Evolutionary conservation across 1,284 basidiomycete genomes (phyloP), one percentile per base, ranked within the genome.

Genomic region (Acaromyces ingoldii): DNA sequence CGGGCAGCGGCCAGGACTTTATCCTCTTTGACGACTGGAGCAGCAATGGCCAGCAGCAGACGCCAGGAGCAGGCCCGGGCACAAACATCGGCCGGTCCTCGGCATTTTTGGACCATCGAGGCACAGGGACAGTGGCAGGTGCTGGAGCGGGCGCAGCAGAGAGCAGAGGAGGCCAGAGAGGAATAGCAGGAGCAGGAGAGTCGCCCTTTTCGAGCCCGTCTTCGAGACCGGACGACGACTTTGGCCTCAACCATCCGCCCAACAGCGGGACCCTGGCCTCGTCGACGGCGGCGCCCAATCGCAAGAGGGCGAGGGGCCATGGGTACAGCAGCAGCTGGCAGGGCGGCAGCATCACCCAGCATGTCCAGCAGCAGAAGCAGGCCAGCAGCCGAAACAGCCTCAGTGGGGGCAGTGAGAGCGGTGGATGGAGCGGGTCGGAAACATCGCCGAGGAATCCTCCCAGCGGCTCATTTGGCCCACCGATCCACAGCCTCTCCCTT

Each of bases 261-360:
- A 33, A 54, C 52, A 13, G 46, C 62, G 26, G 52, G 53, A 41
- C 52, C 6, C 24, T 55, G 9, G 26, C 24, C 24, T 15, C 21
- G 25, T 31, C 49, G 6, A 28, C 44, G 1, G 58, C 53, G 19
- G 53, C 51, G 6, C 63, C 63, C 0, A 55, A 56, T n/a, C 52
- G 56, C 1, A 67, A 67, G 42, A 53, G 65, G 7, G 58, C 61
- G 21, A 45, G 57, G 4, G 59, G 60, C 39, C 49, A 64, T 17
- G 62, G 41, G 4, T 58, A 58, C 31, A 55, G 51, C 7, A 42
- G 56, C 2, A 29, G 44, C 11, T 43, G 54, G 42, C 25, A 24
- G 11, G 49, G 51, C 34, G 42, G 42, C 9, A 34, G 24, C 21
- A 13, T 49, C 13, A 13, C 28, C 11, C 21, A 38, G 10, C 41